Conservation (phyloP, 345 rosid species). For the Chamaenerion angustifolium region DNA sequence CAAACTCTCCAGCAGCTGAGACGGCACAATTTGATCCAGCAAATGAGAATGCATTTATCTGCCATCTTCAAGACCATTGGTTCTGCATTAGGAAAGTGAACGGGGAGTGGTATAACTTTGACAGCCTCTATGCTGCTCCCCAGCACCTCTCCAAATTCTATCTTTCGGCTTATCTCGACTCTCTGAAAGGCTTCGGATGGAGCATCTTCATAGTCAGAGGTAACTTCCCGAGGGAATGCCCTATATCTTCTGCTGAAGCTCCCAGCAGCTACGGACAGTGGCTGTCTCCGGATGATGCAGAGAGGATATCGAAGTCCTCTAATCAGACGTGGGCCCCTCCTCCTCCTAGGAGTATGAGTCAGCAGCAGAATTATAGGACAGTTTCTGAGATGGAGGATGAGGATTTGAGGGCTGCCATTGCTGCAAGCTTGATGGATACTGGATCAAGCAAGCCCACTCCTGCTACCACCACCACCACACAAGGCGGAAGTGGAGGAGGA, state of each 20-base stretch:
- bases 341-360: constrained; percentile 3
- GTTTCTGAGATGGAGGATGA: constrained; percentile 55
- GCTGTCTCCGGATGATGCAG: constrained; percentile 83
- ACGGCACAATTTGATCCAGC: constrained; percentile 89
- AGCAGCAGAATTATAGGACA: constrained; percentile 20
- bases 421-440: constrained; percentile 77
- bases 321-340: constrained; percentile 22
- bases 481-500: too few species aligned
- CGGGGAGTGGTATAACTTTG: constrained; percentile 91
- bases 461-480: constrained; percentile 17
- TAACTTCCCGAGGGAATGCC: constrained; percentile 73
- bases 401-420: constrained; percentile 79
- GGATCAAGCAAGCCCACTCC: constrained; percentile 23
- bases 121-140: constrained; percentile 84
- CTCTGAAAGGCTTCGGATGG: constrained; percentile 84
- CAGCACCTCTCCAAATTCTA: constrained; percentile 80
- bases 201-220: constrained; percentile 87
- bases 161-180: constrained; percentile 74
- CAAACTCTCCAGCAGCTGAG: constrained; percentile 81
- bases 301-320: constrained; percentile 54
- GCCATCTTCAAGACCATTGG: constrained; percentile 96
- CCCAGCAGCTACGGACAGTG: constrained; percentile 76
- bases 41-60: constrained; percentile 71
- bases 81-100: constrained; percentile 82
- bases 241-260: constrained; percentile 56